These are phyloP conservation scores for Fusarium continuum DNA, from an alignment of 2,329 filamentous ascomycete species.

Conservation along the genomic window DNA sequence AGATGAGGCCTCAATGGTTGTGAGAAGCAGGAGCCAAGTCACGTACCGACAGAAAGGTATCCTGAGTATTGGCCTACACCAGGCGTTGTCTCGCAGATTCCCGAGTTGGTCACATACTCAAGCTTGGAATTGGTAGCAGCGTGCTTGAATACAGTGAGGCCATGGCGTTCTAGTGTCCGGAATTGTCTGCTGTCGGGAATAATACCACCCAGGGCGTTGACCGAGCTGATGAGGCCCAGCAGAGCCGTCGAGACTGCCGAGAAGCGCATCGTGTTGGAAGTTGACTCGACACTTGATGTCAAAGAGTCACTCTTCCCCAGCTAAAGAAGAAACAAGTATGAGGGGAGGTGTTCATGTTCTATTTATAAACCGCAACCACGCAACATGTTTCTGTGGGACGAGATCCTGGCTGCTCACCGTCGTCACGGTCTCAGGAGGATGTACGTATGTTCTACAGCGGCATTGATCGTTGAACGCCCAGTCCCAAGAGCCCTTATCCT, in stretches of 20 bases:
- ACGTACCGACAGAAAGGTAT: constrained; percentile 66
- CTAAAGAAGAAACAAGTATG: not conserved
- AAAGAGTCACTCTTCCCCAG: not conserved
- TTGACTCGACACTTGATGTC: not conserved
- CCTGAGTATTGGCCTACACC: constrained; percentile 73
- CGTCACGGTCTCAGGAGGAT: constrained; percentile 16
- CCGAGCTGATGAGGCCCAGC: constrained; percentile 27
- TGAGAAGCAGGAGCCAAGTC: constrained; percentile 19
- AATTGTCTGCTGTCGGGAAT: constrained; percentile 32
- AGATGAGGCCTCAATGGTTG: not conserved
- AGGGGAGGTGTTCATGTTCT: not conserved
- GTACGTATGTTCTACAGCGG: constrained; percentile 7
- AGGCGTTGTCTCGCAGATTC: constrained; percentile 63
- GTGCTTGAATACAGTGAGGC: constrained; percentile 29
- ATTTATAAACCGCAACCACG: constrained; percentile 10
- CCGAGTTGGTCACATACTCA: constrained; percentile 47
- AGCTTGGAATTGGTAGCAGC: constrained; percentile 34
- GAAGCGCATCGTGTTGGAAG: constrained; percentile 31
- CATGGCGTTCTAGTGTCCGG: constrained; percentile 17
- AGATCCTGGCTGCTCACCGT: constrained; percentile 26
- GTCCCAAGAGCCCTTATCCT: constrained; percentile 1
- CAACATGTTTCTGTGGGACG: constrained; percentile 22
- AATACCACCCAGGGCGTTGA: constrained; percentile 29
- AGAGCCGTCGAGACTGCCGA: constrained; percentile 26
- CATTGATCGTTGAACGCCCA: constrained; percentile 10